Conservation (phyloP, 2,329 filamentous ascomycete species). For the Lachnellula subtilissima region DNA sequence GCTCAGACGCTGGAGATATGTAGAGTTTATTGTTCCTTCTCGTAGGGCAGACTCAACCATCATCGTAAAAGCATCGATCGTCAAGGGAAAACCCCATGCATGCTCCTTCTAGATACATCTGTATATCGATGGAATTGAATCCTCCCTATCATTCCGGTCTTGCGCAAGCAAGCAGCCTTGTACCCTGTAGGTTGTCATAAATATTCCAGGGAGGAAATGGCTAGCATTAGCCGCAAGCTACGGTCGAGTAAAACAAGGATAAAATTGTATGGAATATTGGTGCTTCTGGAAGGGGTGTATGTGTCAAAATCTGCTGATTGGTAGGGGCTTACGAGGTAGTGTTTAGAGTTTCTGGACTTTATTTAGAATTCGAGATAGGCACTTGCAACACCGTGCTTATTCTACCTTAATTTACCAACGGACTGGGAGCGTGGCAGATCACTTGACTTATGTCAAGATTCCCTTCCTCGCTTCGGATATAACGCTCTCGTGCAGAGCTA, state of each 20-base stretch:
- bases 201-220: not conserved
- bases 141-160: not conserved
- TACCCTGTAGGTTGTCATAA: not conserved
- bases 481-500: too few species aligned
- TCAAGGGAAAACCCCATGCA: too few species aligned
- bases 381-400: not conserved
- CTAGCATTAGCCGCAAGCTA: not conserved
- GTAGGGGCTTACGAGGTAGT: not conserved
- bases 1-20: not conserved
- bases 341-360: not conserved
- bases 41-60: not conserved
- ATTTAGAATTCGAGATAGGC: too few species aligned
- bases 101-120: too few species aligned
- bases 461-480: too few species aligned
- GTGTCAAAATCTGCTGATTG: not conserved
- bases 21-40: not conserved
- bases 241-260: not conserved
- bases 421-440: not conserved
- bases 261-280: not conserved
- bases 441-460: not conserved
- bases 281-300: not conserved
- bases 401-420: not conserved
- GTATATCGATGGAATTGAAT: not conserved
- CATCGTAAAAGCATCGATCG: not conserved
- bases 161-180: not conserved